Base-by-base conservation (phyloP, 306 rosid species). In the Pueraria montana region DNA sequence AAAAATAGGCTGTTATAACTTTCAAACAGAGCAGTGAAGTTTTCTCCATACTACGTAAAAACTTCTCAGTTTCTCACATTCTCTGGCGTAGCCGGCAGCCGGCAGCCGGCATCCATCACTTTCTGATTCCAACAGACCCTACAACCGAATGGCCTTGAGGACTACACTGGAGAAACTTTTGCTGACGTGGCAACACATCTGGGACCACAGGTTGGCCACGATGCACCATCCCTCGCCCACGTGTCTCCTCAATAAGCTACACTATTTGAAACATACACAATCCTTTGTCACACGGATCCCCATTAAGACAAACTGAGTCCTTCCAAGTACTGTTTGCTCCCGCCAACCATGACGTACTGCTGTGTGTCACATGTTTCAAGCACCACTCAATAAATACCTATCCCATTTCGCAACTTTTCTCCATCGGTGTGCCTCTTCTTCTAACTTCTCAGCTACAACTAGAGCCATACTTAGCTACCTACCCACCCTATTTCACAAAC, bases 181-280 rank as follows among this genome's bases (percentile, higher is more conserved):
- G 90, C 85, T 87, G 86, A 92, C 67, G 52, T 85, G 93, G 93
- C 82, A 14, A 40, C 0, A 7, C 2, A 12, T 0, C 3, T 0
- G 87, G 93, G 16, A 86, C 90, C 83, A 72, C 78, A 2, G 87
- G 98, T 89, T 88, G 61, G 2, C 40, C 30, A 8, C 0, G 0
- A 7, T 1, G 17, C 11, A 36, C 6, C 76, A 34, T 14, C 2
- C 42, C 11, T 53, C 79, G 77, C 91, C 96, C 76, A 61, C 77
- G 1, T 91, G 96, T 85, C 17, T 65, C 86, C 76, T 46, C 4
- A 0, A 0, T 0, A 23, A 17, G 20, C 53, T 1, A 9, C 93
- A 91, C 49, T 49, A 34, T 20, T 26, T 76, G 21, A 32, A 66
- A 45, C 36, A 18, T 4, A 24, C 0, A 21, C 10, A 2, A 8